Evolutionary conservation across 768 basidiomycete genomes (phyloP).

Genomic region (Rhodotorula graminis): DNA sequence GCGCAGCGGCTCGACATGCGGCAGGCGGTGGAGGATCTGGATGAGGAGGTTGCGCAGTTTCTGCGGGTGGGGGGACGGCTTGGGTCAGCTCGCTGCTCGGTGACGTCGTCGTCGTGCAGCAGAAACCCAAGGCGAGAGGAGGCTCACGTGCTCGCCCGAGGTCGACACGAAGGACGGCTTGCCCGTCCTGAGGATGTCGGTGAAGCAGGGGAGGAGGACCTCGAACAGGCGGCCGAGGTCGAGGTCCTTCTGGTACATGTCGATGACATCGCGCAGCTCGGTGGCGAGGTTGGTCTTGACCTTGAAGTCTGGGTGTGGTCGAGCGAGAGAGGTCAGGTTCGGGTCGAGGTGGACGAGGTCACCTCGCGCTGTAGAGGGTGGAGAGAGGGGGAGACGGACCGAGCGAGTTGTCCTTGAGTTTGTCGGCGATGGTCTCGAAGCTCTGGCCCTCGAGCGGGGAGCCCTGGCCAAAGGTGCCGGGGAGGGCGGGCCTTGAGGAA

Average conservation of each 20-base stretch:
- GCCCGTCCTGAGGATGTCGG: constrained; percentile 32
- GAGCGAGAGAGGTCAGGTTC: too few species aligned
- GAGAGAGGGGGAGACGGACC: not conserved
- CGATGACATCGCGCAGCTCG: constrained; percentile 43
- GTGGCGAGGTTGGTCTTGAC: constrained; percentile 38
- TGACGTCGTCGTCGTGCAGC: too few species aligned
- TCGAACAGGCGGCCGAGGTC: constrained; percentile 39
- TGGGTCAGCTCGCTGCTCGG: not conserved
- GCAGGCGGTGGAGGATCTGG: constrained; percentile 83
- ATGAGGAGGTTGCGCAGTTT: constrained; percentile 80
- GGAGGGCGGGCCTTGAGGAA: constrained; percentile 1
- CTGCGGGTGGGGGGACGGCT: constrained; percentile 47
- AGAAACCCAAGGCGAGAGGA: not conserved
- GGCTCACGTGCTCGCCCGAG: constrained; percentile 40
- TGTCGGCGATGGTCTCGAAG: constrained; percentile 31
- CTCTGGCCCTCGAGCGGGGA: constrained; percentile 21
- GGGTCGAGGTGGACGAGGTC: not conserved
- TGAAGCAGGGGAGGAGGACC: constrained; percentile 41
- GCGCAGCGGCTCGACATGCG: constrained; percentile 71
- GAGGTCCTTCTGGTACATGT: constrained; percentile 41
- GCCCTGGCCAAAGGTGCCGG: constrained; percentile 29
- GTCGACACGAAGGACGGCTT: constrained; percentile 37
- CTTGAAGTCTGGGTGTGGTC: constrained; percentile 21
- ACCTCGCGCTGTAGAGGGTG: not conserved
- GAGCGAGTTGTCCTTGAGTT: constrained; percentile 3